A percentile compares a stretch with the other conserved stretches of the same genome.
Conservation (phyloP, 208 protist species). For the Leptomonas seymouri region DNA sequence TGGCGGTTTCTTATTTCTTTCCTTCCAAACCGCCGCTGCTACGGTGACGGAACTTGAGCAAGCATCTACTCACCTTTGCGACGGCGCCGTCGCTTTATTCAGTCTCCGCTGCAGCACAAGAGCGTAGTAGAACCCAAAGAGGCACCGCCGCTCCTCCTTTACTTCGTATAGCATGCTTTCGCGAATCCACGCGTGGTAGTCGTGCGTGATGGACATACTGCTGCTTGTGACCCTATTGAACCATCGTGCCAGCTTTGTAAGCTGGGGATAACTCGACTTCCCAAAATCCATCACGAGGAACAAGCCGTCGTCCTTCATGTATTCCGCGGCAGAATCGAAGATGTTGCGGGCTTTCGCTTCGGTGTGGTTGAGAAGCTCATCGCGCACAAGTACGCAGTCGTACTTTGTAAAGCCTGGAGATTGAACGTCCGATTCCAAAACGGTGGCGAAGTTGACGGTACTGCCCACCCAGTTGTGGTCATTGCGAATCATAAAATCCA, state of each 20-base stretch:
- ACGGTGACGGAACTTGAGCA: too few species aligned
- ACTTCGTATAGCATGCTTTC: slow-evolving; percentile 69
- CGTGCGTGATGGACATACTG: slow-evolving; percentile 74
- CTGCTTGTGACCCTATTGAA: slow-evolving; percentile 65
- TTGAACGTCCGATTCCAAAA: slow-evolving; percentile 47
- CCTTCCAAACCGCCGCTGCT: too few species aligned
- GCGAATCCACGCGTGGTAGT: slow-evolving; percentile 79
- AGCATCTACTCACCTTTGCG: background rate
- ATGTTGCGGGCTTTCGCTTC: slow-evolving; percentile 45
- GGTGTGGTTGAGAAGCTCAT: slow-evolving; percentile 74
- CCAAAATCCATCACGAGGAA: slow-evolving; percentile 87
- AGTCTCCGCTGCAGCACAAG: slow-evolving; percentile 40
- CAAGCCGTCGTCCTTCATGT: slow-evolving; percentile 56
- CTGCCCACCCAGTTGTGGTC: slow-evolving; percentile 88
- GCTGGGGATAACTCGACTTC: slow-evolving; percentile 38
- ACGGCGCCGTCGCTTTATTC: background rate
- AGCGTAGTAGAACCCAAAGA: slow-evolving; percentile 78
- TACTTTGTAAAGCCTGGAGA: slow-evolving; percentile 61
- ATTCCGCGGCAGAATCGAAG: slow-evolving; percentile 57
- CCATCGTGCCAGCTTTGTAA: slow-evolving; percentile 46
- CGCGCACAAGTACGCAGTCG: slow-evolving; percentile 76
- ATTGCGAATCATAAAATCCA: slow-evolving; percentile 84
- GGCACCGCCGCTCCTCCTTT: slow-evolving; percentile 50
- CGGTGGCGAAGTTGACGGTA: slow-evolving; percentile 68
- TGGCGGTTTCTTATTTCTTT: too few species aligned